Base-by-base conservation (phyloP, 2,329 filamentous ascomycete genomes). In the Hymenotorrendiella dingleyae region DNA sequence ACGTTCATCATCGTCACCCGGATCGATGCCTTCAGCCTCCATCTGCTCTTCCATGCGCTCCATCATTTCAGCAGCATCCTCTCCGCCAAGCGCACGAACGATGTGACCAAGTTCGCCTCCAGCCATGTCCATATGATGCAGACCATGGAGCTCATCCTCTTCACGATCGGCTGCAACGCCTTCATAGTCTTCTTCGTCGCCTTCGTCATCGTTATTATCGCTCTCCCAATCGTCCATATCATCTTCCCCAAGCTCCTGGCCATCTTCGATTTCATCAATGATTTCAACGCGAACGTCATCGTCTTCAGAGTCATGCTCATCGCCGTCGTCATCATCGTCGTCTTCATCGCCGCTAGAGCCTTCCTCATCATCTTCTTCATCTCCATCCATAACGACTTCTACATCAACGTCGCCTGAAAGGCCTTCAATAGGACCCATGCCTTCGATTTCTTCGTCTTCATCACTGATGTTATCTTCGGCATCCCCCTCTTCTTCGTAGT, bases 381-480 rank as follows among this genome's bases (percentile, higher is more conserved):
- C 76, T 6, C 82, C 81, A n/a, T 86, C 84, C 71, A 96, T 86
- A 48, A 94, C 86, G 54, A 97, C 78, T 65, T 84, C 79, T 45
- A 84, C 76, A 41, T 66, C 57, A 11, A 82, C 71, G 19, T 82
- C 76, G 27, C 78, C 78, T 42, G 78, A 71, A 16, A 82, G 68
- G 38, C 78, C 85, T 68, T 95, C 90, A 39, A 96, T 86, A 27
- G 86, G 81, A 5, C 89, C 91, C 73, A 94, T 90, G 28, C 82
- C 86, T 48, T 81, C 82, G 39, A 89, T 74, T 43, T 94, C 87
- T 49, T 85, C 74, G 47, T 94, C 87, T 45, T 93, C 86, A 58
- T 94, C 91, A 57, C 90, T 95, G 45, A 95, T 81, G 43, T 91
- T 84, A 53, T 93, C 86, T 56, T 89, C 86, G 45, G 86, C 86